Base-by-base conservation (phyloP, 306 rosid genomes). In the Rosa multiflora region DNA sequence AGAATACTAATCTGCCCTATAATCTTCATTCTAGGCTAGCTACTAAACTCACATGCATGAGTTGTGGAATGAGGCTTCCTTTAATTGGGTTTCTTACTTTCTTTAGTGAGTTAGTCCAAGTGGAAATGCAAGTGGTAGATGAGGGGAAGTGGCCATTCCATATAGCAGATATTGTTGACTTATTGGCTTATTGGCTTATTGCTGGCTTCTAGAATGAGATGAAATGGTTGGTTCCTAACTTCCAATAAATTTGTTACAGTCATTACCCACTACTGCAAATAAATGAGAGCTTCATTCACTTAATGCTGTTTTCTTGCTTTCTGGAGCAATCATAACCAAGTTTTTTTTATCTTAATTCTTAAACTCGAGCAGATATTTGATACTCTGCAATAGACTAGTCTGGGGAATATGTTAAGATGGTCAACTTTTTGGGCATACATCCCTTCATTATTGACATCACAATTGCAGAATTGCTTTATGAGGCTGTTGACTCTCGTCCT, bases 1-100 rank as follows among this genome's bases (percentile, higher is more conserved):
- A 81, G 48, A 62, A 81, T 46, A 79, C 67, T 18, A 64, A 49
- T 4, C 15, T 40, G 49, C 70, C 44, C 53, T 89, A 83, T 89
- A 32, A 17, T 58, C 32, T 75, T 47, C 39, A 29, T 76, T 47
- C 14, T 47, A 18, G 29, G 15, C 0, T 39, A 39, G 6, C 21
- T 15, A 42, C 26, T 9, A 21, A 70, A 2, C 9, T 79, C 68
- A 67, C 14, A 13, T 75, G 62, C 72, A 63, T 47, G 70, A 48
- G 20, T 37, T 35, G 37, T 37, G n/a, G 39, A 26, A 13, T 4
- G n/a, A 76, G 37, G 61, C n/a, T 46, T n/a, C 70, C 62, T 18
- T 68, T 61, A 47, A 67, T 12, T 52, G 72, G 64, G 66, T 12
- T 35, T n/a, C 26, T 26, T 26, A 26, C 26, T 26, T 26, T 26